Evolutionary conservation across 257 asterid genomes (phyloP), one percentile per base, ranked within the genome.

Genomic region (Oldenlandia corymbosa): DNA sequence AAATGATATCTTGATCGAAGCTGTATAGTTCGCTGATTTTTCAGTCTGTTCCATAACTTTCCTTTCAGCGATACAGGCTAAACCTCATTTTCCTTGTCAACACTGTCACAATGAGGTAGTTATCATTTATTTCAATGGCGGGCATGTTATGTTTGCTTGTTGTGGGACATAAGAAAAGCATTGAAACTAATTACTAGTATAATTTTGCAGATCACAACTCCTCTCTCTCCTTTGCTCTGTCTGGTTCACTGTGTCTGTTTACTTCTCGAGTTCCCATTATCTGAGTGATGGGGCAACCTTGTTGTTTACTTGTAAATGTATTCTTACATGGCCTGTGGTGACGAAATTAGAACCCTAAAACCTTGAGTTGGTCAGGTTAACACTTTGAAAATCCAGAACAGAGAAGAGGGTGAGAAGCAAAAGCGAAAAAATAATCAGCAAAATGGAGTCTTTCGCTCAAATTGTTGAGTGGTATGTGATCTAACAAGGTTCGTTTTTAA

Each of bases 121-220:
- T 78, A 62, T 12, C 34, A 31, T 43, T 62, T 71, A 62, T 74
- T 64, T 68, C 73, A 68, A 70, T 37, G 24, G 66, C 54, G 52
- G 31, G 59, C 58, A 6, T 53, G 1, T 12, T 24, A 13, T 26
- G 36, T 14, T 30, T 53, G 58, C 58, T 53, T 27, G 14, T 53
- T 18, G 13, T 24, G 16, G 26, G 58, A 36, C 36, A 53, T 36
- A 53, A 53, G 7, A 53, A 36, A 24, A 20, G 34, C n/a, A n/a
- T 24, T 53, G 58, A 53, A 52, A 53, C 27, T 34, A 1, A 30
- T 53, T 53, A 18, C n/a, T n/a, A n/a, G n/a, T n/a, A n/a, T 53
- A 52, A 34, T 52, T 52, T 52, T 52, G 58, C 28, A 20, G 45
- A 14, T 6, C 45, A n/a, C n/a, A n/a, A n/a, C n/a, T n/a, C n/a